Evolutionary conservation across 2,329 filamentous ascomycete species (phyloP), one percentile per base, ranked within the genome.

Genomic region (Paraconiothyrium brasiliense): DNA sequence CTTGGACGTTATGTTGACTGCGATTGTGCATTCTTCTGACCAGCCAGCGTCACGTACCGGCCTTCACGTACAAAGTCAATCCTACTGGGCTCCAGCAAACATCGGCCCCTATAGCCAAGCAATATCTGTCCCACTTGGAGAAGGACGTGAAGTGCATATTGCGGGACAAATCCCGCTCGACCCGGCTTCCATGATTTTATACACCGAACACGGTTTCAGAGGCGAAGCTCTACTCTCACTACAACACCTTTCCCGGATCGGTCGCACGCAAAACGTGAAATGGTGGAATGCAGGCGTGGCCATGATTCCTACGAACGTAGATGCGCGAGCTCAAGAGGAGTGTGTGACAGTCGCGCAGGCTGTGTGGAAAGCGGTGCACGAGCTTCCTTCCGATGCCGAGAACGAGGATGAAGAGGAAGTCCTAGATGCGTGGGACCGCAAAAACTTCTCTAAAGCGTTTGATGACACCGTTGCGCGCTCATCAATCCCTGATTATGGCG

Each of bases 81-180:
- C 93, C 11, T 98, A 98, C 83, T 99, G 95, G 95, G 95, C 95
- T 0, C 95, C 95, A 0, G 94, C 95, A 22, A 98, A 98, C 73
- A 98, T 99, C 57, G 95, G 95, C 0, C 95, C 95, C 0, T 98
- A 98, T 78, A 97, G 94, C 59, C 95, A 99, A 80, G 93, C 93
- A 4, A 88, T 95, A 54, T 84, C 86, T 2, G 80, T 87, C 11
- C 47, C 20, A 11, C 48, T 39, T 44, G 54, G 46, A n/a, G 20
- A 20, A 8, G 62, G 60, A 22, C 59, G 70, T 16, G 54, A 86
- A 10, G 82, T 94, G 16, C 89, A 89, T 58, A 84, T 97, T 39
- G 94, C 95, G 0, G 95, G 95, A 0, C 95, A 98, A 78, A 97
- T 99, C 54, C 93, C 94, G 1, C 85, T 99, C 3, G 80, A 94